Evolutionary conservation across 1,284 basidiomycete species (phyloP), one percentile per base, ranked within the genome.

Genomic region (Ceratobasidium sp.): DNA sequence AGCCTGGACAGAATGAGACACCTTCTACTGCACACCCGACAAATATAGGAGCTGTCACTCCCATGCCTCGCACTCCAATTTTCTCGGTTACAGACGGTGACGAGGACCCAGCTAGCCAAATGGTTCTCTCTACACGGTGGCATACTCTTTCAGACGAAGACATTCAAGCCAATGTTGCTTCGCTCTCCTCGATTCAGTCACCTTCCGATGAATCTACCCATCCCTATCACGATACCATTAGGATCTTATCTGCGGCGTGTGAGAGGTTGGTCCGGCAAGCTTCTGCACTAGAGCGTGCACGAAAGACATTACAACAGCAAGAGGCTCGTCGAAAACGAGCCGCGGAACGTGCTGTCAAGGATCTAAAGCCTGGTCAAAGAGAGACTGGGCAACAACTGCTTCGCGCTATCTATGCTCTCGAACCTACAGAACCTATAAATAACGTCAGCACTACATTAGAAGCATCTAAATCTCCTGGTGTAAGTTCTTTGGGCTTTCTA

Each of bases 221-320:
- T 79, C 90, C 91, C 0, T 92, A 92, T 79, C 89, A 92, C 78
- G 85, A 89, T 0, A 87, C 90, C 0, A 80, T 94, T 17, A 88
- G 92, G n/a, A 86, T 89, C 8, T 83, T 94, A 26, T 94, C 93
- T 0, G 87, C 88, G 0, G 90, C 91, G 5, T 83, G 91, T 10
- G 85, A 90, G 73, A 51, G 71, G 13, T 49, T 74, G 20, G 71
- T 74, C 35, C 37, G 51, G 13, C 71, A 74, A n/a, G 71, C 71
- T 28, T 60, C 71, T 15, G 42, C 71, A 4, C 51, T 74, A 39
- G 71, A 74, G 51, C 71, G 60, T 17, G 88, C 84, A 0, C 84
- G 90, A 26, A 80, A 45, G 60, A 64, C 71, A 23, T 31, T 74
- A 35, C 60, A 88, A 63, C 90, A 93, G 79, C 84, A 93, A 58